Conservation (phyloP, 441 rosid genomes). For the Corymbia citriodora region DNA sequence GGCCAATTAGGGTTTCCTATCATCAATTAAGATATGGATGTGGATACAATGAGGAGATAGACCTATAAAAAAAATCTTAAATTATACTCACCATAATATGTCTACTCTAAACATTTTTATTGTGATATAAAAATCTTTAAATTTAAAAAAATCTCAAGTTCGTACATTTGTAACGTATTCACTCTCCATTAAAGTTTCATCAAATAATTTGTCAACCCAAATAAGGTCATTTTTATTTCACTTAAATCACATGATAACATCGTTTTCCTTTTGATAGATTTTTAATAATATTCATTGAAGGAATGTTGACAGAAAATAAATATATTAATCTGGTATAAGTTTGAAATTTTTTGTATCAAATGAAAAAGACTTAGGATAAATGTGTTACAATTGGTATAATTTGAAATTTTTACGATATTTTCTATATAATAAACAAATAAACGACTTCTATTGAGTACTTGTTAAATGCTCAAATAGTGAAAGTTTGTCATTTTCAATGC, state of each 20-base stretch:
- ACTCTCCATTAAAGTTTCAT: rapidly evolving
- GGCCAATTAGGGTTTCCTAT: background rate
- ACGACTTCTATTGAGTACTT: background rate
- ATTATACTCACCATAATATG: no score
- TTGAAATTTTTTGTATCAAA: rapidly evolving
- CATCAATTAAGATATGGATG: background rate
- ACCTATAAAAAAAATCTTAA: no score
- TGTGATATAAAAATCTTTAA: background rate
- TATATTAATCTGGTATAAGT: background rate
- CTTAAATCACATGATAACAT: background rate
- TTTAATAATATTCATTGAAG: no score
- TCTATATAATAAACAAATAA: background rate
- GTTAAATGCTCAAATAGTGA: background rate
- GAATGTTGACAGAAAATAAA: background rate
- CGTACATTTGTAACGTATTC: rapidly evolving
- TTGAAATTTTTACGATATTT: no score
- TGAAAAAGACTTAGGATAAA: no score
- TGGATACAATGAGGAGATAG: background rate
- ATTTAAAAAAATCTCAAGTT: no score
- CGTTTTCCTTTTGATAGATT: rapidly evolving
- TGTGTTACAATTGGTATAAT: rapidly evolving
- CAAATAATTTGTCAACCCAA: no score
- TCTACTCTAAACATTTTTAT: background rate
- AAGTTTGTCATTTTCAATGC: background rate
- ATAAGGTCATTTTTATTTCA: no score